Evolutionary conservation across 352 stramenopile species (phyloP).

Genomic region (Bremia lactucae): DNA sequence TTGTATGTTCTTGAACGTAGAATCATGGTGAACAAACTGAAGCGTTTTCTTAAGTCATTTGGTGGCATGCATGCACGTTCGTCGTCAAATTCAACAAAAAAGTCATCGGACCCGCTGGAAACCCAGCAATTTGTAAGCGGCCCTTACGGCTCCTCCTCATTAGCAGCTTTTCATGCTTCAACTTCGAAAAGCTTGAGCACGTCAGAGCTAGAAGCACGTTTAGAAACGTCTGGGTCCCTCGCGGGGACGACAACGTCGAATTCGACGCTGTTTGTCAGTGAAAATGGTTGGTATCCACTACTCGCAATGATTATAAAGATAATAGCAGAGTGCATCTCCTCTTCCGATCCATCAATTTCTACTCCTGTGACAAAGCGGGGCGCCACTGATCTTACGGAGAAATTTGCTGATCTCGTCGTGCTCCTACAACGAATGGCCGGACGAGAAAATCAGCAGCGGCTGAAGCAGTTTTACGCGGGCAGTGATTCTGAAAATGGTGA

Average conservation of each 20-base stretch:
- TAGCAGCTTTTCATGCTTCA: constrained; percentile 23
- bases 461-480: constrained; percentile 42
- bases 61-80: constrained; percentile 26
- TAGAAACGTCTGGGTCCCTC: constrained; percentile 22
- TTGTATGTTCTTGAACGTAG: neutral
- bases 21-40: constrained; percentile 43
- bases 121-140: constrained; percentile 18
- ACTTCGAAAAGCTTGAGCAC: constrained; percentile 19
- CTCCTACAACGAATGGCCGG: constrained; percentile 50
- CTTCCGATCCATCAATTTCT: constrained; percentile 1
- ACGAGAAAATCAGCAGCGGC: constrained; percentile 42
- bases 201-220: constrained; percentile 16
- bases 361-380: constrained; percentile 4
- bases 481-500: constrained; percentile 10
- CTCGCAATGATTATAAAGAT: constrained; percentile 34
- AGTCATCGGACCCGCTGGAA: constrained; percentile 2
- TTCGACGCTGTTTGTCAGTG: neutral
- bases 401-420: constrained; percentile 26
- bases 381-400: constrained; percentile 1
- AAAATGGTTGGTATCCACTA: constrained; percentile 27
- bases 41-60: constrained; percentile 37
- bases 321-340: constrained; percentile 28
- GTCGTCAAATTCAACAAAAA: constrained; percentile 1
- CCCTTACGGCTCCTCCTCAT: constrained; percentile 27
- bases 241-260: constrained; percentile 6